Evolutionary conservation across 495 filamentous ascomycete species (phyloP).

Genomic region (Aspergillus bertholletiae): DNA sequence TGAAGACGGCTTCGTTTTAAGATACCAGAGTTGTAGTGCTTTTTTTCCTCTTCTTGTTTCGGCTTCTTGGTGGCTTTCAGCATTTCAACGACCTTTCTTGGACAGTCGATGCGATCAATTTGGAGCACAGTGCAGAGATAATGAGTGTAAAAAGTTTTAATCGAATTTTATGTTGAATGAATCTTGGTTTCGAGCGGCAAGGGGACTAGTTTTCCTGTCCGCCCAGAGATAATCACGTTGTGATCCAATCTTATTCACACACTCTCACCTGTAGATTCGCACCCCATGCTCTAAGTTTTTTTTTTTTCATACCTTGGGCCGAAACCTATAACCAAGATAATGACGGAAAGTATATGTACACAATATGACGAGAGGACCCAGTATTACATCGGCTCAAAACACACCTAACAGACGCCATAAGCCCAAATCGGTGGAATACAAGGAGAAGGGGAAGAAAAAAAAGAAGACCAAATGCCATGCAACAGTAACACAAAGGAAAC

Average conservation of each 20-base stretch:
- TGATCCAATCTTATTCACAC: neutral
- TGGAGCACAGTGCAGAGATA: neutral
- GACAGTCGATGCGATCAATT: neutral
- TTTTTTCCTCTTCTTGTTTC: conserved; percentile 8
- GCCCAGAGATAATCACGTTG: neutral
- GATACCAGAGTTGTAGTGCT: conserved; percentile 23
- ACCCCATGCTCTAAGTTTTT: neutral
- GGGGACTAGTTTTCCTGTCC: neutral
- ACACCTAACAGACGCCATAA: conserved; percentile 21
- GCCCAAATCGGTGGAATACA: conserved; percentile 19
- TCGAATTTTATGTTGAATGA: neutral
- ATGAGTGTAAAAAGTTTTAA: neutral
- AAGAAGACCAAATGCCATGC: conserved; percentile 19
- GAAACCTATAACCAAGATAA: conserved; percentile 6
- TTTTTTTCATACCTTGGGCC: neutral
- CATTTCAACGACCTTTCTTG: neutral
- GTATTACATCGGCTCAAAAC: conserved; percentile 18
- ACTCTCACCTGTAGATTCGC: neutral
- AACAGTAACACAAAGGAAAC: conserved; percentile 8
- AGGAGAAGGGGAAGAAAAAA: conserved; percentile 14
- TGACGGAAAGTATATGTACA: conserved; percentile 15
- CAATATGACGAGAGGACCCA: conserved; percentile 19
- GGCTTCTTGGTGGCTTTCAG: conserved; percentile 2
- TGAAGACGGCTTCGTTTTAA: conserved; percentile 13
- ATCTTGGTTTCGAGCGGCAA: neutral